Conservation (phyloP, 768 basidiomycete genomes). For the Boletellus sp. region DNA sequence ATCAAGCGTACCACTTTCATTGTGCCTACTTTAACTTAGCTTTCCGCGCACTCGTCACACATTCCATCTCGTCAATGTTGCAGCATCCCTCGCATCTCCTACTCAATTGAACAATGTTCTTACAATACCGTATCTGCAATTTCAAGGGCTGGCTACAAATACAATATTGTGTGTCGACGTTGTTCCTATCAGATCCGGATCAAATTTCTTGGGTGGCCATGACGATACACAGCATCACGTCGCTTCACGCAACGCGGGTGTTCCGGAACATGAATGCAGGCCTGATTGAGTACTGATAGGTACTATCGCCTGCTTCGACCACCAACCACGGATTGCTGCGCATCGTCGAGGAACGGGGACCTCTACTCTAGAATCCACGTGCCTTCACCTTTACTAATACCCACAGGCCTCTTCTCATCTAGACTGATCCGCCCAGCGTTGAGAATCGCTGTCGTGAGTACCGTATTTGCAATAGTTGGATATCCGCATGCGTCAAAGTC, state of each 20-base stretch:
- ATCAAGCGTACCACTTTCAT: constrained; percentile 25
- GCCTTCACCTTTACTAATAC: constrained; percentile 62
- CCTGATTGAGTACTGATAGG: too few relatives aligned
- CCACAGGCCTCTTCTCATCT: constrained; percentile 84
- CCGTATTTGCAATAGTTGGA: constrained; percentile 87
- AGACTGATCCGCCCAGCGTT: constrained; percentile 87
- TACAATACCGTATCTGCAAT: constrained; percentile 33
- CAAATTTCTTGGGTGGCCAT: constrained; percentile 11
- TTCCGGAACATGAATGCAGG: too few relatives aligned
- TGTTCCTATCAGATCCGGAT: constrained; percentile 10
- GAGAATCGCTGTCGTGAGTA: constrained; percentile 82
- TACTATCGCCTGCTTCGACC: too few relatives aligned
- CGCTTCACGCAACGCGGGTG: not conserved
- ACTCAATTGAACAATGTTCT: constrained; percentile 39
- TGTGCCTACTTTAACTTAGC: constrained; percentile 34
- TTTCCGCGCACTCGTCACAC: constrained; percentile 28
- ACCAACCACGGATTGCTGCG: constrained; percentile 9
- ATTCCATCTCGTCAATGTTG: constrained; percentile 41
- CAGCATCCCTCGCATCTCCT: constrained; percentile 39
- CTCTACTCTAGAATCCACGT: constrained; percentile 66
- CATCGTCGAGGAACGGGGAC: not conserved
- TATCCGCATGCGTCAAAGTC: constrained; percentile 79
- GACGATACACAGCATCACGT: constrained; percentile 13
- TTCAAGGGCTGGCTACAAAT: constrained; percentile 29
- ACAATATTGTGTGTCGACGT: constrained; percentile 1